Percentiles rank a stretch among this genome's conserved stretches.
These are phyloP conservation scores for Eleusine coracana DNA, from an alignment of 176 grass and related monocot genomes.

Conservation along the genomic window DNA sequence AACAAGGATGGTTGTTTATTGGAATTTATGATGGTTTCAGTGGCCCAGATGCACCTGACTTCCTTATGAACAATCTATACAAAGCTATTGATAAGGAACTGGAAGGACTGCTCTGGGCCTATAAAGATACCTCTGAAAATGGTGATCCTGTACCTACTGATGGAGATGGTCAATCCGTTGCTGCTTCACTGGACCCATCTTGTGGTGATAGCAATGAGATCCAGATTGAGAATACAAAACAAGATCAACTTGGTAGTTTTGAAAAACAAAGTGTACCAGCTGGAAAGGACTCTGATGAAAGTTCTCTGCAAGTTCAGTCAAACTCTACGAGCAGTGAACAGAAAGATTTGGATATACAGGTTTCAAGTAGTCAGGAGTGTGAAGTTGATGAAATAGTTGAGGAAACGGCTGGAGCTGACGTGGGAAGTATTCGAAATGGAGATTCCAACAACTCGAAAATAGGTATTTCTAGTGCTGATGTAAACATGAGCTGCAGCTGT, in stretches of 20 bases:
- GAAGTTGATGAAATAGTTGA: constrained; percentile 52
- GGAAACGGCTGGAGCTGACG: constrained; percentile 39
- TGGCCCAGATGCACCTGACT: constrained; percentile 89
- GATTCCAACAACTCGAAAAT: constrained; percentile 10
- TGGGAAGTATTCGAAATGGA: constrained; percentile 31
- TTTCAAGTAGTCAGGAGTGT: constrained; percentile 25
- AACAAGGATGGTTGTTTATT: constrained; percentile 92
- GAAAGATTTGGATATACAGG: constrained; percentile 21
- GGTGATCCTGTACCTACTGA: constrained; percentile 42
- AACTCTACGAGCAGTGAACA: constrained; percentile 8
- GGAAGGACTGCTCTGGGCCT: constrained; percentile 83
- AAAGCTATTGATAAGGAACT: constrained; percentile 93
- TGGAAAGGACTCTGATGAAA: constrained; percentile 37
- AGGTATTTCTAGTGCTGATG: constrained; percentile 29
- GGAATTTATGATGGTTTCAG: constrained; percentile 98
- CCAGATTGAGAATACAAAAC: constrained; percentile 18
- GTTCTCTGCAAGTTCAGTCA: constrained; percentile 31
- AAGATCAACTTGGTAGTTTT: constrained; percentile 38
- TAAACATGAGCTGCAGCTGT: constrained; percentile 25
- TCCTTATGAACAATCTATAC: constrained; percentile 91
- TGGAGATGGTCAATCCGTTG: constrained; percentile 39
- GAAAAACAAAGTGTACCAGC: constrained; percentile 24
- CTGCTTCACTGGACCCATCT: constrained; percentile 18
- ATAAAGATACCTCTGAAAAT: constrained; percentile 61
- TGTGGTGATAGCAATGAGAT: constrained; percentile 6